These are phyloP conservation scores for Blastobotrys parvus DNA, from an alignment of 805 yeast species.

Conservation along the genomic window DNA sequence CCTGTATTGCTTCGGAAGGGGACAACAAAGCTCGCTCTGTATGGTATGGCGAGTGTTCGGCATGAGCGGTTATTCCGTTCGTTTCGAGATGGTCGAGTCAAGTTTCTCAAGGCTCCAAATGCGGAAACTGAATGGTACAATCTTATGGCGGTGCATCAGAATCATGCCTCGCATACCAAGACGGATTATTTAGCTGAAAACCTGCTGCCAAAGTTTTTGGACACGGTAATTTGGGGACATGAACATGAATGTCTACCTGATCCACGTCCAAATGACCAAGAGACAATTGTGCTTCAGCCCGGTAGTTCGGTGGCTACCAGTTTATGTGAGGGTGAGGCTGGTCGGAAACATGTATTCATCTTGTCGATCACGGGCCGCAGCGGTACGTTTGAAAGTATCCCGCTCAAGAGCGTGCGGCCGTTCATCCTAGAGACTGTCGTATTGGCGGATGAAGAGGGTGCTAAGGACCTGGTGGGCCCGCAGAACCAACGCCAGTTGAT, in stretches of 20 bases:
- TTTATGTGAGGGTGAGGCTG: constrained; percentile 74
- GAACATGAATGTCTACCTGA: constrained; percentile 89
- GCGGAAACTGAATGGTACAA: constrained; percentile 68
- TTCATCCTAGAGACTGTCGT: constrained; percentile 64
- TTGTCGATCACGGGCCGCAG: constrained; percentile 53
- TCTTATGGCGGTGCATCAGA: constrained; percentile 83
- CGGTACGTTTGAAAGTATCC: constrained; percentile 50
- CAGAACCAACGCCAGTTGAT: constrained; percentile 54
- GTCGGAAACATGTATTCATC: constrained; percentile 65
- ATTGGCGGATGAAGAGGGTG: constrained; percentile 42
- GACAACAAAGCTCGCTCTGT: constrained; percentile 68
- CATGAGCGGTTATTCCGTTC: constrained; percentile 83
- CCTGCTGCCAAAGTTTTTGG: constrained; percentile 72
- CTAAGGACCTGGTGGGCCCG: constrained; percentile 44
- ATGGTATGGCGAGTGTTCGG: constrained; percentile 80
- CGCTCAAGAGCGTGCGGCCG: constrained; percentile 68
- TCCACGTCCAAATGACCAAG: constrained; percentile 42
- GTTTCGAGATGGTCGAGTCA: constrained; percentile 71
- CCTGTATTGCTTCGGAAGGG: constrained; percentile 86
- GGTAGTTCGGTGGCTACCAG: constrained; percentile 95
- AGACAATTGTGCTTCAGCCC: constrained; percentile 62
- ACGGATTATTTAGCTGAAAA: constrained; percentile 80
- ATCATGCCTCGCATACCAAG: constrained; percentile 68
- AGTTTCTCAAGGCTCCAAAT: constrained; percentile 61
- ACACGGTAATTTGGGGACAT: constrained; percentile 92